A percentile compares a stretch with the other conserved stretches of the same genome.
phyloP scores from a whole-genome alignment of 129 eudicot species.

The Tanacetum coccineum region DNA sequence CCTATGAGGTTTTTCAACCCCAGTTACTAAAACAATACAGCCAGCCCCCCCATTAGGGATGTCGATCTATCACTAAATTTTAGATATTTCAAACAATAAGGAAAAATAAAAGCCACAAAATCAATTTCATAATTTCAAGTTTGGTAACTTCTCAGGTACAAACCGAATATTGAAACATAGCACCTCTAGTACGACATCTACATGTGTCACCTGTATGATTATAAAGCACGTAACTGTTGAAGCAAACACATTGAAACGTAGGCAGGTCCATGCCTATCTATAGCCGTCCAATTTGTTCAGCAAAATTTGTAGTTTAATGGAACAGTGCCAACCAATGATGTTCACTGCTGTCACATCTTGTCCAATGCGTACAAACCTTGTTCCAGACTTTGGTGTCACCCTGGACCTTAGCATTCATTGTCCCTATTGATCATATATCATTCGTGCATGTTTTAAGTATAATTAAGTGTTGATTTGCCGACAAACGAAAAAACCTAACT shows the following conservation, averaged over 20 bases:
- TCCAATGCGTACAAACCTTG: constrained; percentile 22
- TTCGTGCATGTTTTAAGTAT: constrained; percentile 8
- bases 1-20: no score
- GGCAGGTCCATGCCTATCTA: neutral
- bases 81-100: no score
- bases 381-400: constrained; percentile 32
- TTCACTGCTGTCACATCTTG: constrained; percentile 31
- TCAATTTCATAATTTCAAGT: no score
- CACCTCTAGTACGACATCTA: no score
- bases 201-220: no score
- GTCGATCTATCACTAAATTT: no score
- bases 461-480: constrained; percentile 1
- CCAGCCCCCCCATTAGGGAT: no score
- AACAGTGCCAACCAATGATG: constrained; percentile 30
- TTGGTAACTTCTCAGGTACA: no score
- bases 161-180: no score
- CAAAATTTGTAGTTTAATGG: constrained; percentile 18
- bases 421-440: constrained; percentile 17
- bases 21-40: no score
- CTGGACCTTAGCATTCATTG: constrained; percentile 35
- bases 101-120: no score
- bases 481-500: neutral
- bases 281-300: neutral
- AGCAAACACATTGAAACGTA: neutral
- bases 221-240: neutral